Evolutionary conservation across 1,139 yeast species (phyloP).

Genomic region (Kodamaea sp.): DNA sequence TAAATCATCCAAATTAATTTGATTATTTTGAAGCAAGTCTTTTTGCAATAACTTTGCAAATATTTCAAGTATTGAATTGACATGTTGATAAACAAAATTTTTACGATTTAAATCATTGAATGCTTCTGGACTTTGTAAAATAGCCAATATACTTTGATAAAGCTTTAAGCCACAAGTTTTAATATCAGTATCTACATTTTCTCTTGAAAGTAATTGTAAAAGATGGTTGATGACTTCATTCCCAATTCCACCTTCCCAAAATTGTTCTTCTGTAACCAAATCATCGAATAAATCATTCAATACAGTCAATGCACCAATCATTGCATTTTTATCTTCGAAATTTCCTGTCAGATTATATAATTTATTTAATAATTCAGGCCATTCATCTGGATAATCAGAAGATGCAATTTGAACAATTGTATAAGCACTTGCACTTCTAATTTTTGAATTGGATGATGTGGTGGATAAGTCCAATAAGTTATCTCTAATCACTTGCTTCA

Average conservation of each 20-base stretch:
- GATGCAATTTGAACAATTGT: conserved; percentile 82
- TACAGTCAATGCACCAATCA: conserved; percentile 67
- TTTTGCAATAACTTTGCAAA: conserved; percentile 13
- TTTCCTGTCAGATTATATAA: conserved; percentile 41
- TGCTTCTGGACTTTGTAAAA: conserved; percentile 53
- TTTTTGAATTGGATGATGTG: conserved; percentile 51
- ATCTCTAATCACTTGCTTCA: conserved; percentile 49
- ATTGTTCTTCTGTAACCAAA: conserved; percentile 79
- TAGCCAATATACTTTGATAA: conserved; percentile 50
- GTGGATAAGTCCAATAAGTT: conserved; percentile 52
- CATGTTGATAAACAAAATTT: conserved; percentile 27
- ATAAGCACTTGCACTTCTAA: conserved; percentile 66
- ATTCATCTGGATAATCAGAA: conserved; percentile 91
- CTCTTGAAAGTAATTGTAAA: conserved; percentile 34
- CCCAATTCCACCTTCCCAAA: conserved; percentile 73
- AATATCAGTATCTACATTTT: conserved; percentile 29
- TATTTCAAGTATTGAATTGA: conserved; percentile 19
- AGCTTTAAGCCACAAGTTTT: conserved; percentile 50
- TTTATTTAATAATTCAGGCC: conserved; percentile 68
- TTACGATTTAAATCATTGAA: conserved; percentile 31
- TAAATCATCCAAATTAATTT: conserved; percentile 14
- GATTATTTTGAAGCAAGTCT: not conserved
- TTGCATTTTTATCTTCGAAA: conserved; percentile 27
- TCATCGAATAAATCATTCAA: conserved; percentile 82
- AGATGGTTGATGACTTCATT: conserved; percentile 48